Evolutionary conservation across 2,329 filamentous ascomycete species (phyloP).

Genomic region (Metarhizium robertsii): DNA sequence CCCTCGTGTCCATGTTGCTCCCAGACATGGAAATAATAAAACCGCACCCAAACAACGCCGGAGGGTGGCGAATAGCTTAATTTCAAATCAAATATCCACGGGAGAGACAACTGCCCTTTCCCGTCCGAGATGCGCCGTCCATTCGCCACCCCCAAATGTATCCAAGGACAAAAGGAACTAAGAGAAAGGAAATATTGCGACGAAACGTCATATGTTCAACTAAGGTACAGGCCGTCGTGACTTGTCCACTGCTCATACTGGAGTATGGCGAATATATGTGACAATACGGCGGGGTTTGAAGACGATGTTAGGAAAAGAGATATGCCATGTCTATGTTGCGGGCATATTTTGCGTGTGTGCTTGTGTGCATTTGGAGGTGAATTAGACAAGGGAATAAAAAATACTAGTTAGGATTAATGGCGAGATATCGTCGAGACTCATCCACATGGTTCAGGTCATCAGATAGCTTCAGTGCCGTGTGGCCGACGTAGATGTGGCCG

Average conservation of each 20-base stretch:
- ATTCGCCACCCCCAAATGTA: slow-evolving; percentile 1
- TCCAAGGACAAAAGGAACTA: slow-evolving; percentile 5
- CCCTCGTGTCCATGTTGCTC: not conserved
- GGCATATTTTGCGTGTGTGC: not conserved
- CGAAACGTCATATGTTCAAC: not conserved
- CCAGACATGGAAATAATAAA: not conserved
- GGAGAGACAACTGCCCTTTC: not conserved
- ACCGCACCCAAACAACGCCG: not conserved
- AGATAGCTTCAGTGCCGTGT: not conserved
- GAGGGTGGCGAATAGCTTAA: not conserved
- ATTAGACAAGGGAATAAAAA: not conserved
- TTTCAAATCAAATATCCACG: not conserved
- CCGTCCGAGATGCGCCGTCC: slow-evolving; percentile 4
- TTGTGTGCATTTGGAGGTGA: not conserved
- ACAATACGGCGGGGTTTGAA: not conserved
- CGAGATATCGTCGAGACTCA: not conserved
- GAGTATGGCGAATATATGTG: not conserved
- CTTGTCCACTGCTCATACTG: not conserved
- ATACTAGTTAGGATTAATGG: not conserved
- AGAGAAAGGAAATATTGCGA: not conserved
- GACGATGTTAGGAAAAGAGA: not conserved
- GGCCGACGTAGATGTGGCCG: not conserved
- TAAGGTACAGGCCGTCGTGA: slow-evolving; percentile 1
- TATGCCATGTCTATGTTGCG: not conserved
- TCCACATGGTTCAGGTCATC: not conserved